Conservation (phyloP, 139 green algal species). For the Chlamydomonas eustigma region DNA sequence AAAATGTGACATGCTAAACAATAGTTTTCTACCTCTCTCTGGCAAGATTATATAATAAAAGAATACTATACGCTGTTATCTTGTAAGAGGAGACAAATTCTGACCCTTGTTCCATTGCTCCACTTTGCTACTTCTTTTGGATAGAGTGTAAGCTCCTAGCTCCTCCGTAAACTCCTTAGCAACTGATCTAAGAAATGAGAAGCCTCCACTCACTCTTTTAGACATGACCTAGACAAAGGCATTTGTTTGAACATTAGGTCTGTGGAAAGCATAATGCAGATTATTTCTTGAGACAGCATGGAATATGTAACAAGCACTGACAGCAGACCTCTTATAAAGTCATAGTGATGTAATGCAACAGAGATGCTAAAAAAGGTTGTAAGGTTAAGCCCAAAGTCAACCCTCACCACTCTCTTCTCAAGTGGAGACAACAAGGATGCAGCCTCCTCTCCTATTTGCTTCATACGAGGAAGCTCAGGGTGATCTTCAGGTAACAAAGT, state of each 20-base stretch:
- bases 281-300: no score
- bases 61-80: no score
- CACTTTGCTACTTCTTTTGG: constrained; percentile 9
- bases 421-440: neutral
- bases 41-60: no score
- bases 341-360: no score
- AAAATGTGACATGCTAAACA: no score
- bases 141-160: constrained; percentile 19
- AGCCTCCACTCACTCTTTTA: constrained; percentile 1
- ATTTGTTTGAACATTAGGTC: no score
- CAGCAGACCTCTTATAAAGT: no score
- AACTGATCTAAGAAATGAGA: constrained; percentile 17
- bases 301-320: no score
- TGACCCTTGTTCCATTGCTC: constrained; percentile 33
- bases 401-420: constrained; percentile 17
- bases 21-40: no score
- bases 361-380: no score
- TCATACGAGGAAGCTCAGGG: neutral
- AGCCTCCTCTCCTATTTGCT: neutral
- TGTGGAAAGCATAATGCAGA: no score
- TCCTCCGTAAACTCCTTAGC: constrained; percentile 34
- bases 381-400: no score
- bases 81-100: constrained; percentile 16
- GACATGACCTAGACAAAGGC: neutral
- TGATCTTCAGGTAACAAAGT: neutral